Base-by-base conservation (phyloP, 768 basidiomycete genomes). In the Podaxis pistillaris region DNA sequence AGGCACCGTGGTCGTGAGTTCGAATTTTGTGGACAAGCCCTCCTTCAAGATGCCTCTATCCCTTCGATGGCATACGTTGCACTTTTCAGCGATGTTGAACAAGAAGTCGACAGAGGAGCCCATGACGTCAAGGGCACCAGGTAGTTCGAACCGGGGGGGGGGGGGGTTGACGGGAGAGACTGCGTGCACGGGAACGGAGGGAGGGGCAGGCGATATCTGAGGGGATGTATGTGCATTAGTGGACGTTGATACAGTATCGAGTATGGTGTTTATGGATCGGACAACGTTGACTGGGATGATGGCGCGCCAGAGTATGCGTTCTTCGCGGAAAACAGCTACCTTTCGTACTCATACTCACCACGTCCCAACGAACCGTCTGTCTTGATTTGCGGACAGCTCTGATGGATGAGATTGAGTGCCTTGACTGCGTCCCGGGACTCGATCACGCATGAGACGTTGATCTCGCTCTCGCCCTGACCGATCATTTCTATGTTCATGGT, bases 401-500 rank as follows among this genome's bases (percentile, higher is more conserved):
- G 64, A 40, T 62, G 64, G 24, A 62, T 65, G 55, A 62, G 30
- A 30, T 65, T 65, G 28, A 65, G 28, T 1, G 64, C 64, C 56
- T 65, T 65, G 37, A 62, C 50, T 4, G 64, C 55, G 40, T 65
- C 64, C 28, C 56, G 50, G 22, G 24, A 9, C 49, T 90, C 86
- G 66, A 98, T 97, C 53, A 98, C 96, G 70, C 94, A 95, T 7
- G 91, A 93, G 69, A 95, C 94, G 67, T 96, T 97, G 72, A 96
- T 96, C 80, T 97, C 95, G 72, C 90, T 94, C 56, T 94, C 93
- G 24, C 96, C 96, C 70, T 99, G 97, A 63, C 87, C 89, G 74
- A 98, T 97, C 96, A 98, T 98, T 79, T 98, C 96, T 67, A 98
- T 97, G 74, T 98, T 98, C 71, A 98, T 87, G 69, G 89, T 88